These are phyloP conservation scores for Pichia californica DNA, from an alignment of 805 yeast species.

Conservation along the genomic window DNA sequence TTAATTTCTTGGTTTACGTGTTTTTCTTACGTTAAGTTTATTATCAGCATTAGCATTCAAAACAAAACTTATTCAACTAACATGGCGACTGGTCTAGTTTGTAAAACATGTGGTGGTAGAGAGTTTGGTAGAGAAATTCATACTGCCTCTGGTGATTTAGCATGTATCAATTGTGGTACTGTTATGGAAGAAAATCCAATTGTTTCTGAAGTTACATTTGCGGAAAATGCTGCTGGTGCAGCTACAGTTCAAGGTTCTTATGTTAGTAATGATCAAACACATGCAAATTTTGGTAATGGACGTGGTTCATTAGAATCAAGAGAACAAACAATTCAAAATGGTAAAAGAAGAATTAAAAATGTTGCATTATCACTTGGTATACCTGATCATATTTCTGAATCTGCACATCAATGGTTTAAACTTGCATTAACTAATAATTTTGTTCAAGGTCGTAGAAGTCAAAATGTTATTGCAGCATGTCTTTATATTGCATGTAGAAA, in stretches of 20 bases:
- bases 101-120: constrained; percentile 45
- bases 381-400: constrained; percentile 78
- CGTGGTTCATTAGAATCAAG: constrained; percentile 77
- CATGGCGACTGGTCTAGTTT: constrained; percentile 13
- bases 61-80: no score
- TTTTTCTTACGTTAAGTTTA: not conserved
- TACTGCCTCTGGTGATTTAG: constrained; percentile 65
- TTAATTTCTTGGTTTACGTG: not conserved
- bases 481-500: constrained; percentile 90
- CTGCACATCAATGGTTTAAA: constrained; percentile 85
- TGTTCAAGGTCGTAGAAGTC: constrained; percentile 95
- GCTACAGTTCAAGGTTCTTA: constrained; percentile 94
- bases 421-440: constrained; percentile 82
- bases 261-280: constrained; percentile 79
- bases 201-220: constrained; percentile 91
- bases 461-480: constrained; percentile 93
- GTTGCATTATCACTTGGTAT: constrained; percentile 75
- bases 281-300: constrained; percentile 64
- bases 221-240: constrained; percentile 88
- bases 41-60: not conserved
- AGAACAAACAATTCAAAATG: constrained; percentile 83
- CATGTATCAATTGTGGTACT: constrained; percentile 78
- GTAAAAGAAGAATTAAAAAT: constrained; percentile 67
- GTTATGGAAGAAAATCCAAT: constrained; percentile 91
- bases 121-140: constrained; percentile 45